Base-by-base conservation (phyloP, 2,329 filamentous ascomycete species). In the Sphaceloma murrayae region DNA sequence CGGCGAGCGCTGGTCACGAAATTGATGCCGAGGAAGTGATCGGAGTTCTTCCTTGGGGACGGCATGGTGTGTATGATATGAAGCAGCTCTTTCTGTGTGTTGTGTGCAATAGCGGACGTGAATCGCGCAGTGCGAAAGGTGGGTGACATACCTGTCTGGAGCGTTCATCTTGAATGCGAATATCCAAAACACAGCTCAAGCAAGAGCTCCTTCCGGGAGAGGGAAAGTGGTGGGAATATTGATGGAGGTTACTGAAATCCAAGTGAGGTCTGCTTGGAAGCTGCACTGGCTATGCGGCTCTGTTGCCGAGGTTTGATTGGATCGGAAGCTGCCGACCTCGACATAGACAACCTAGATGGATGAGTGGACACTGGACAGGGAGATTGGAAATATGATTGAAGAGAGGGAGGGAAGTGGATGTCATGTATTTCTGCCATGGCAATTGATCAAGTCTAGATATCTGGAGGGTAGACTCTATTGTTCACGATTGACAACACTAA, bases 141-240 rank as follows among this genome's bases (percentile, higher is more conserved):
- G 33, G n/a, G 42, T 24, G 7, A 59, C 65, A 61, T 63, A 75
- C 72, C 68, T 65, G 51, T 71, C 68, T 53, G 68, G 68, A 13
- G 68, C 68, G 59, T 75, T 75, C 72, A 75, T 75, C 43, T 53
- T 54, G 43, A 32, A 11, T 18, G 21, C 4, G 18, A 13, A 19
- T 45, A 45, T 45, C 42, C 42, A 45, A 45, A 16, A 13, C 40
- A 36, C 26, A 31, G 34, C 11, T 4, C 19, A 10, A 26, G 36
- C 34, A 30, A 22, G n/a, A 11, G 34, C 34, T 26, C 27, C 34
- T 46, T 32, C 45, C 19, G 17, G 18, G 18, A 29, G 16, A 34
- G 32, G 27, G 18, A 46, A 39, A 30, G 31, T 14, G 14, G 10
- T 13, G 17, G 44, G 13, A 10, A 31, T 24, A 17, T 27, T 17